Conservation (phyloP, 2,329 filamentous ascomycete genomes). For the Teratosphaeria gauchensis region DNA sequence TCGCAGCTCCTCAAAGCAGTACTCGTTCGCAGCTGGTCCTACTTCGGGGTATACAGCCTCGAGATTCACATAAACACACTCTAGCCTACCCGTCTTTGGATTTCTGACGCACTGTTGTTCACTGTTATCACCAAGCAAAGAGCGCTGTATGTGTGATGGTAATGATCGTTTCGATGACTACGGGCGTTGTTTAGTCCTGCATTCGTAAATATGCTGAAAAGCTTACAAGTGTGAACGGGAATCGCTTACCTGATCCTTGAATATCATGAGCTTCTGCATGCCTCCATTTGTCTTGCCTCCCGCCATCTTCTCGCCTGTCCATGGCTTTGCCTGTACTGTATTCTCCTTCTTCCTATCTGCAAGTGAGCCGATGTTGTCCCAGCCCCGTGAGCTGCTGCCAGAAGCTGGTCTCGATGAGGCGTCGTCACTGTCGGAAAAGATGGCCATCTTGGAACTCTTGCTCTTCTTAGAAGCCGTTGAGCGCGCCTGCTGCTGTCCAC, state of each 20-base stretch:
- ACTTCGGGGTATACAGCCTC: conserved; percentile 74
- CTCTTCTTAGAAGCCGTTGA: conserved; percentile 46
- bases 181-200: conserved; percentile 75
- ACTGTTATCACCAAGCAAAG: conserved; percentile 21
- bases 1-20: conserved; percentile 86
- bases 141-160: conserved; percentile 5
- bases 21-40: conserved; percentile 46
- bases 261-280: conserved; percentile 76
- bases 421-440: conserved; percentile 67
- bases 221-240: conserved; percentile 12
- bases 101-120: conserved; percentile 76
- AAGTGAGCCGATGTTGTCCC: conserved; percentile 84
- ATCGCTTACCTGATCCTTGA: conserved; percentile 83
- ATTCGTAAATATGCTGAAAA: conserved; percentile 65
- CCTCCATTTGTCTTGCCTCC: conserved; percentile 71
- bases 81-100: conserved; percentile 68
- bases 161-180: conserved; percentile 3
- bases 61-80: conserved; percentile 80
- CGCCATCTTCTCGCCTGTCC: conserved; percentile 85
- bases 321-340: conserved; percentile 71
- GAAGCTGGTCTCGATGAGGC: conserved; percentile 42
- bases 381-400: conserved; percentile 59
- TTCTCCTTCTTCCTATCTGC: conserved; percentile 93
- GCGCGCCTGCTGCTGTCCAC: conserved; percentile 54
- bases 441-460: conserved; percentile 71